Percentiles rank a stretch among this genome's conserved stretches.
phyloP scores from a whole-genome alignment of 2,329 filamentous ascomycete species.

The Colletotrichum liaoningense region DNA sequence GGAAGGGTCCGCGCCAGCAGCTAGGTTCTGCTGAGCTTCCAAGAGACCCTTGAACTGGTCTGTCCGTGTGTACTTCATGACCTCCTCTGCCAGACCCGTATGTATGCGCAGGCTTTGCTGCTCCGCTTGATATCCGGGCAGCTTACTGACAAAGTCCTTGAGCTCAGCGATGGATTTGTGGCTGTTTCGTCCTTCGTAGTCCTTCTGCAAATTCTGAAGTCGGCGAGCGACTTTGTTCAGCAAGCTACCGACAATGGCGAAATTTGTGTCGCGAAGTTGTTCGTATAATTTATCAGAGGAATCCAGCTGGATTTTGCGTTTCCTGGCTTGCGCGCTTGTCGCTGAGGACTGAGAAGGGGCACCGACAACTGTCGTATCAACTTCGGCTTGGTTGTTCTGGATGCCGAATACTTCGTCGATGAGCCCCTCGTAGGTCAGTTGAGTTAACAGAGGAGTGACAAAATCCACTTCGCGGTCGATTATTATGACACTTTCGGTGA shows the following conservation, averaged over 20 bases:
- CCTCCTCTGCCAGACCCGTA: slow-evolving; percentile 91
- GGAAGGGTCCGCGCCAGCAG: slow-evolving; percentile 87
- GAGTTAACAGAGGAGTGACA: slow-evolving; percentile 90
- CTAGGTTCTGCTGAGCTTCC: slow-evolving; percentile 95
- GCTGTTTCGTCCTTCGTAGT: slow-evolving; percentile 88
- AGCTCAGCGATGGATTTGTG: slow-evolving; percentile 89
- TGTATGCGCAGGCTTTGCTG: slow-evolving; percentile 93
- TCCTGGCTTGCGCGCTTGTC: slow-evolving; percentile 70
- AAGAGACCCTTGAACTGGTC: slow-evolving; percentile 89
- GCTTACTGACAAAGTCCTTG: slow-evolving; percentile 92
- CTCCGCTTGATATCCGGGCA: slow-evolving; percentile 92
- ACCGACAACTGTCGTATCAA: slow-evolving; percentile 90
- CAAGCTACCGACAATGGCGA: slow-evolving; percentile 89
- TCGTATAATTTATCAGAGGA: slow-evolving; percentile 90
- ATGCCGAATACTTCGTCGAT: slow-evolving; percentile 95
- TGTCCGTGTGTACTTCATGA: slow-evolving; percentile 90
- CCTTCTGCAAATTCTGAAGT: slow-evolving; percentile 82
- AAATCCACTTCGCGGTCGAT: slow-evolving; percentile 97
- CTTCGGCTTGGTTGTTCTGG: slow-evolving; percentile 90
- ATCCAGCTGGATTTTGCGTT: slow-evolving; percentile 90
- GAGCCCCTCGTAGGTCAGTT: slow-evolving; percentile 95
- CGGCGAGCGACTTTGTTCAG: slow-evolving; percentile 92
- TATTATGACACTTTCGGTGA: slow-evolving; percentile 90
- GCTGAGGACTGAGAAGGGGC: slow-evolving; percentile 72
- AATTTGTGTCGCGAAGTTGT: slow-evolving; percentile 91